phyloP scores from a whole-genome alignment of 2,329 filamentous ascomycete species.

The Chaetoscypha palmicola region DNA sequence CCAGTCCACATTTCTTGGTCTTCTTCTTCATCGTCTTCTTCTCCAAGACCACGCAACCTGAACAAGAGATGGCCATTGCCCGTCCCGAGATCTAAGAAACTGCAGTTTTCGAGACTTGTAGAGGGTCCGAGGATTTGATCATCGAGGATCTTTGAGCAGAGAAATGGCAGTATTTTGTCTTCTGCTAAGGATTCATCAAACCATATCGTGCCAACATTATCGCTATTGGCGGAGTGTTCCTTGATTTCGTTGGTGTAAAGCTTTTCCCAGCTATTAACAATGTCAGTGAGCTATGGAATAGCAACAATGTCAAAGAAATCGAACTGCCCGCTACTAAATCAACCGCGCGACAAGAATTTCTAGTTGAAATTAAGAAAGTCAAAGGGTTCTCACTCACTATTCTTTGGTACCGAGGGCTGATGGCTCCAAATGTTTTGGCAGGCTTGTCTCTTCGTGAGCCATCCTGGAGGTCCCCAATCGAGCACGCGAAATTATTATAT shows the following conservation, averaged over 20 bases:
- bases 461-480: too few species aligned
- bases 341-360: not conserved
- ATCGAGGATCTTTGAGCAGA: conserved; percentile 17
- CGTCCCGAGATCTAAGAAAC: conserved; percentile 82
- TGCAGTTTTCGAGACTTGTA: conserved; percentile 32
- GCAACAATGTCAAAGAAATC: not conserved
- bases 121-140: conserved; percentile 14
- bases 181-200: conserved; percentile 92
- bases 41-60: conserved; percentile 51
- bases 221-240: conserved; percentile 65
- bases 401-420: conserved; percentile 78
- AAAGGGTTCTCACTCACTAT: conserved; percentile 53
- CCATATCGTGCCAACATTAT: conserved; percentile 87
- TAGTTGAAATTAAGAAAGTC: not conserved
- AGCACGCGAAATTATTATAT: too few species aligned
- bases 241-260: conserved; percentile 65
- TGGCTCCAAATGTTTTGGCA: conserved; percentile 64
- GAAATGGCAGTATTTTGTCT: conserved; percentile 66
- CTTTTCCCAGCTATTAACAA: conserved; percentile 59
- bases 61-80: conserved; percentile 93
- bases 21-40: conserved; percentile 20
- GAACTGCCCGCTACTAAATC: not conserved
- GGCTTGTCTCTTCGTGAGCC: conserved; percentile 19
- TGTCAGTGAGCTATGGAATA: not conserved
- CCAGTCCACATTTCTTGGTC: conserved; percentile 50